Percentiles rank a stretch among this genome's conserved stretches.
Evolutionary conservation across 345 rosid genomes (phyloP).

Genomic region (Lepidium didymum): DNA sequence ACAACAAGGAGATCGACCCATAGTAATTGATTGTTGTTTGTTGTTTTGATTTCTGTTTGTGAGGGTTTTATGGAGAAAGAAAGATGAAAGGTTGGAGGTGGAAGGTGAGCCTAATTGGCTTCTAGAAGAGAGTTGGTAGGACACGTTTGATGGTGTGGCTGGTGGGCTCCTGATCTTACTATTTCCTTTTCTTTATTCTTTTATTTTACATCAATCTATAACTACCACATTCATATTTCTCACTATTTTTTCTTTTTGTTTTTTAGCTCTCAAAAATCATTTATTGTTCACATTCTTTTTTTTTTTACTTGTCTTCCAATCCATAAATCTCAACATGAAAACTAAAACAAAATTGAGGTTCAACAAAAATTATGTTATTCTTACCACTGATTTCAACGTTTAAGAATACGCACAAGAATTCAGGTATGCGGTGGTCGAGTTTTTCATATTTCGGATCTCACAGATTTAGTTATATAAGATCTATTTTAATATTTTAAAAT

Average conservation of each 20-base stretch:
- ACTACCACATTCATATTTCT: slow-evolving; percentile 22
- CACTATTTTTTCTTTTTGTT: not conserved
- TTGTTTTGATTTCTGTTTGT: not conserved
- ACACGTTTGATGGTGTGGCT: slow-evolving; percentile 75
- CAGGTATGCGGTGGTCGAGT: no score
- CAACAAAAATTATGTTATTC: not conserved
- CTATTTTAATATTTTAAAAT: no score
- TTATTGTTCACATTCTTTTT: not conserved
- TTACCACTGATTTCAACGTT: no score
- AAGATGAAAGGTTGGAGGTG: slow-evolving; percentile 19
- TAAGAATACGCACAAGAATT: no score
- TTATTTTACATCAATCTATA: slow-evolving; percentile 29
- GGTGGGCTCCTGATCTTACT: slow-evolving; percentile 36
- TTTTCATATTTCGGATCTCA: no score
- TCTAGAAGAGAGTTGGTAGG: slow-evolving; percentile 99
- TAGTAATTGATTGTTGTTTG: not conserved
- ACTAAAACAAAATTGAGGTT: not conserved
- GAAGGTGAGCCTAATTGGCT: slow-evolving; percentile 50
- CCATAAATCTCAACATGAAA: not conserved
- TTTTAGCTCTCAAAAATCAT: not conserved
- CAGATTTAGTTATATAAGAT: no score
- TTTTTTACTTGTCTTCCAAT: not conserved
- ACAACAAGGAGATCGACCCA: slow-evolving; percentile 74
- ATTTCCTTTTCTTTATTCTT: slow-evolving; percentile 16
- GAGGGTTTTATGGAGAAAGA: slow-evolving; percentile 19